Evolutionary conservation across 108 stramenopile genomes (phyloP).

Genomic region (Aurantiochytrium sp.): DNA sequence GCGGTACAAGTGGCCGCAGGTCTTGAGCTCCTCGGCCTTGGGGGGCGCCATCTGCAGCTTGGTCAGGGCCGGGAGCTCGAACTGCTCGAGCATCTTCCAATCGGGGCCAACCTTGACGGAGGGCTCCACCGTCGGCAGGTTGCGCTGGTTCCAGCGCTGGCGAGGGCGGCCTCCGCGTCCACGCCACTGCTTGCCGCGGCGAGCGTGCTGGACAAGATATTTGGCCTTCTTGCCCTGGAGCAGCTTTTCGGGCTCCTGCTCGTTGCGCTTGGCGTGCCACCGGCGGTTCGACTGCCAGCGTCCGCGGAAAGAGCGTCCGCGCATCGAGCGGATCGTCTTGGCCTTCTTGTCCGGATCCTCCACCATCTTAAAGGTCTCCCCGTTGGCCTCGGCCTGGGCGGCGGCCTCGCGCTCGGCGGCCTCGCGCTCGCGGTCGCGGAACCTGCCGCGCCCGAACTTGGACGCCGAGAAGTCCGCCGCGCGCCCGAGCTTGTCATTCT

Average conservation of each 20-base stretch:
- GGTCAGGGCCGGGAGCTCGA: constrained; percentile 79
- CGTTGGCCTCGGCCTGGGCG: constrained; percentile 26
- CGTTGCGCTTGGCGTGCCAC: constrained; percentile 65
- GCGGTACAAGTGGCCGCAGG: constrained; percentile 83
- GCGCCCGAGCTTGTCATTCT: constrained; percentile 61
- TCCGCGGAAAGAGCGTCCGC: neutral
- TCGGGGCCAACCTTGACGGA: constrained; percentile 75
- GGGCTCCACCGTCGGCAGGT: constrained; percentile 32
- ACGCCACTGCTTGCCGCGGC: neutral
- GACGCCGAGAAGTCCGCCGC: constrained; percentile 32
- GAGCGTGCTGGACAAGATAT: constrained; percentile 35
- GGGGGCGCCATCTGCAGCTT: constrained; percentile 50
- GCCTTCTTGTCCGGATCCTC: constrained; percentile 36
- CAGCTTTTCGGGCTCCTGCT: constrained; percentile 66
- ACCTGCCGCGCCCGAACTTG: neutral
- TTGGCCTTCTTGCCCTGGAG: constrained; percentile 83
- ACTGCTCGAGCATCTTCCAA: constrained; percentile 73
- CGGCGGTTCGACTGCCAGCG: constrained; percentile 38
- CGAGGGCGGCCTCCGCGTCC: constrained; percentile 21
- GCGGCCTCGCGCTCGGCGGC: constrained; percentile 63
- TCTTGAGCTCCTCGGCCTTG: constrained; percentile 64
- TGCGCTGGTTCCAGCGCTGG: neutral
- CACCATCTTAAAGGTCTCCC: constrained; percentile 19
- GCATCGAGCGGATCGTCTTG: constrained; percentile 2
- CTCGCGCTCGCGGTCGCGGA: constrained; percentile 33